Conservation (phyloP, 805 yeast species). For the Naumovozyma baii region DNA sequence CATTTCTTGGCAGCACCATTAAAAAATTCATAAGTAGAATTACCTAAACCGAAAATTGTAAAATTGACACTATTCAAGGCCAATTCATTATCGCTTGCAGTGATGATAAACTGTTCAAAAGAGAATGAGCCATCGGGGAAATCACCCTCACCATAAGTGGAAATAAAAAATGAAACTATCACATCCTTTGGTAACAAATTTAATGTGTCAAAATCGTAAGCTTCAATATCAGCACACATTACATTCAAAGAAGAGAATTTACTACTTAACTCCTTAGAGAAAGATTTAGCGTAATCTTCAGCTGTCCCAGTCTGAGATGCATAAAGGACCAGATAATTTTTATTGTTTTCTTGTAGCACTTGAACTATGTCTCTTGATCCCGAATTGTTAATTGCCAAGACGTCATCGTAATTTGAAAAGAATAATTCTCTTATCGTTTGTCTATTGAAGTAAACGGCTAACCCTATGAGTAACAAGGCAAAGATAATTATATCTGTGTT, state of each 20-base stretch:
- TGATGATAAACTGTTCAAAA: slow-evolving; percentile 55
- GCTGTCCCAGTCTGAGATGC: slow-evolving; percentile 99
- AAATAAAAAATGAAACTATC: slow-evolving; percentile 64
- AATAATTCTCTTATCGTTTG: slow-evolving; percentile 36
- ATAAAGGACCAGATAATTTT: slow-evolving; percentile 70
- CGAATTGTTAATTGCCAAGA: slow-evolving; percentile 28
- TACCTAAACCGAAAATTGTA: slow-evolving; percentile 86
- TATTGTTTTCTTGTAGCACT: slow-evolving; percentile 48
- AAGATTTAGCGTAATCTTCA: slow-evolving; percentile 88
- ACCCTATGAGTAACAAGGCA: slow-evolving; percentile 54
- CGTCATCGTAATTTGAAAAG: slow-evolving; percentile 29
- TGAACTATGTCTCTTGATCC: slow-evolving; percentile 49
- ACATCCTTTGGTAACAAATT: slow-evolving; percentile 49
- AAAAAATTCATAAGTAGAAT: slow-evolving; percentile 86
- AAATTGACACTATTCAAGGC: slow-evolving; percentile 47
- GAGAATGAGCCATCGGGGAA: slow-evolving; percentile 87
- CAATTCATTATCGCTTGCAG: slow-evolving; percentile 33
- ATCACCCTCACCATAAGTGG: slow-evolving; percentile 98
- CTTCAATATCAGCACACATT: slow-evolving; percentile 81
- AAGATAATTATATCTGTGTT: slow-evolving; percentile 60
- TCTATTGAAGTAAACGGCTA: slow-evolving; percentile 57
- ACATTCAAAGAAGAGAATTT: slow-evolving; percentile 65
- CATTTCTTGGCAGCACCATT: slow-evolving; percentile 70
- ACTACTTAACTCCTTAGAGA: slow-evolving; percentile 78
- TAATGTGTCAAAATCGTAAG: slow-evolving; percentile 74